Evolutionary conservation across 768 basidiomycete species (phyloP), one percentile per base, ranked within the genome.

Genomic region (Pulveroboletus ravenelii): DNA sequence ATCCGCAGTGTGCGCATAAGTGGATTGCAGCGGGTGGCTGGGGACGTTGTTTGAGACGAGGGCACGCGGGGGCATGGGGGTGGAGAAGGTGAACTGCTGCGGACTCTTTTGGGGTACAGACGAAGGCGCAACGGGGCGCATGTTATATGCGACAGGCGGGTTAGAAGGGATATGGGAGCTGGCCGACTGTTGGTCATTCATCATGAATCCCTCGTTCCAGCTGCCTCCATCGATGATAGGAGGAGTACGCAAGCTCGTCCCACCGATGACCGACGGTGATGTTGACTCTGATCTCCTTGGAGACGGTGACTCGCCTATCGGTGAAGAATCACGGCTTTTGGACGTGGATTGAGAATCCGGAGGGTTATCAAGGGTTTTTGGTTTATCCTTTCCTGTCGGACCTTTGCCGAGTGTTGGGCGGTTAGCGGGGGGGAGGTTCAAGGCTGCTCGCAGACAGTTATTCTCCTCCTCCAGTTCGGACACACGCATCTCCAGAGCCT

Each of bases 391-490:
- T 31, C 89, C 89, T 0, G 89, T 93, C 25, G 89, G 90, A 41
- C 89, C 89, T 70, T 83, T 89, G 40, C 89, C 90, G 44, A 93
- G 76, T 3, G 82, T 70, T 15, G 80, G 78, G 56, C 89, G 77
- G 62, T 77, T 80, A 53, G 88, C 84, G 18, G 86, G 85, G 0
- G 88, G 86, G 23, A 93, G 71, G 59, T 79, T 82, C 50, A 92
- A 76, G 18, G 81, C 79, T 42, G 81, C 79, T 39, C 91, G 81
- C 42, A 93, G 76, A 58, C 75, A 79, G 39, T 73, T 74, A 63
- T 92, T 93, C 73, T 94, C 91, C 53, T 84, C 82, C 71, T 94
- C 90, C 38, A 94, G 79, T 66, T 88, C 87, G 45, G 80, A 67
- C 38, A 93, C 89, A 62, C 90, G 78, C 60, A 85, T 67, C 67